Base-by-base conservation (phyloP, 352 stramenopile species). In the Globisporangium radiosum region DNA sequence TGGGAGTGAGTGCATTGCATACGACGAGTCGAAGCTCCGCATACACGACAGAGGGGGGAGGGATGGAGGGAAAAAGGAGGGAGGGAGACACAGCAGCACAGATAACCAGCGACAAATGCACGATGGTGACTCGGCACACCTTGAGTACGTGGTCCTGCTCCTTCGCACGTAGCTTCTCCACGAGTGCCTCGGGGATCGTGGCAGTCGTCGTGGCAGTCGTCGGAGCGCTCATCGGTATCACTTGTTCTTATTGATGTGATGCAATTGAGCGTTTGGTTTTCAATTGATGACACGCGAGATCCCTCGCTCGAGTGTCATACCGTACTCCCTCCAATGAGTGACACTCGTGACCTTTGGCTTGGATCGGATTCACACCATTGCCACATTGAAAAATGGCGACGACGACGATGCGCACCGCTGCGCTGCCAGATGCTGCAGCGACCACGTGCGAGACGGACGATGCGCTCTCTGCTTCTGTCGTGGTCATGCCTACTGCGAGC, bases 91-190 rank as follows among this genome's bases (percentile, higher is more conserved):
- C 25, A 33, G 25, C 25, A 33, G 0, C 25, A 33, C 25, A 33
- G 25, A 33, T 33, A 33, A 33, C 25, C 25, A 33, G 25, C 25
- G 25, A 33, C 25, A 33, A 33, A 33, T 33, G 25, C 25, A 33
- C 25, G 25, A 33, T 3, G 1, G 25, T 33, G 25, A 33, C 25
- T 33, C 25, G 25, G 25, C 55, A 11, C 48, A 77, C 83, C 76
- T 90, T 82, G 38, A 93, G 75, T 10, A 93, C 72, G 48, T 93
- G 83, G 50, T 74, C 75, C 64, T 93, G 83, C 38, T 78, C 61
- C 45, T 80, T 78, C 8, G 62, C 62, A 52, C 62, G 66, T 14
- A 78, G 67, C 38, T 69, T 68, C 51, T 54, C 63, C 39, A 63
- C 57, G n/a, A 82, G 54, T 49, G 68, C 69, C 15, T 64, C 47